Conservation (phyloP, 1,284 basidiomycete species). For the Peniophora sp. region DNA sequence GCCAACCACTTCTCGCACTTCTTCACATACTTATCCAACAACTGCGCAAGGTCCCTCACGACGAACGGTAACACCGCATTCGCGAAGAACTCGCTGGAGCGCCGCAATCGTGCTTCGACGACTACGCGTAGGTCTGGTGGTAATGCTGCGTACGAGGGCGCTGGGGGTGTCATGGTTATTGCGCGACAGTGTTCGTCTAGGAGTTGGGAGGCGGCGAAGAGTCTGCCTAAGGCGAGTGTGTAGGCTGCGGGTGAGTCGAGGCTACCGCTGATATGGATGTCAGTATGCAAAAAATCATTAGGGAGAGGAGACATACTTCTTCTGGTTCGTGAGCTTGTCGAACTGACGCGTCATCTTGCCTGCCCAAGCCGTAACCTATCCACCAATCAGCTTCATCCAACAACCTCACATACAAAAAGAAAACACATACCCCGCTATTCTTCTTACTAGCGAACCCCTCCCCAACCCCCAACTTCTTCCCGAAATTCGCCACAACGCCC, state of each 20-base stretch:
- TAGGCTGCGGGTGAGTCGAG: slow-evolving; percentile 85
- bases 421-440: slow-evolving; percentile 48
- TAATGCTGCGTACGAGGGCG: slow-evolving; percentile 67
- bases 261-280: slow-evolving; percentile 30
- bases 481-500: slow-evolving; percentile 74
- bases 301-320: slow-evolving; percentile 56
- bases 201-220: slow-evolving; percentile 73
- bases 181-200: slow-evolving; percentile 85
- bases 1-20: slow-evolving; percentile 85
- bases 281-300: slow-evolving; percentile 11
- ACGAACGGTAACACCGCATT: slow-evolving; percentile 89
- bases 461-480: slow-evolving; percentile 85
- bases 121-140: slow-evolving; percentile 52
- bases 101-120: slow-evolving; percentile 71
- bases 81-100: slow-evolving; percentile 86
- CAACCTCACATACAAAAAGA: slow-evolving; percentile 12
- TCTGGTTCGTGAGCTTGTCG: slow-evolving; percentile 87
- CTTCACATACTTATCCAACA: slow-evolving; percentile 90
- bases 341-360: slow-evolving; percentile 77
- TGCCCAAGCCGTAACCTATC: slow-evolving; percentile 61
- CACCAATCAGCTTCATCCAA: neutral
- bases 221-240: slow-evolving; percentile 67
- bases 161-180: slow-evolving; percentile 52
- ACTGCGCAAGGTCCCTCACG: slow-evolving; percentile 72
- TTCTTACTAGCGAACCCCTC: slow-evolving; percentile 81